Percentiles rank a stretch among this genome's conserved stretches.
Evolutionary conservation across 805 yeast genomes (phyloP).

Genomic region (Soucietia sequanensis): DNA sequence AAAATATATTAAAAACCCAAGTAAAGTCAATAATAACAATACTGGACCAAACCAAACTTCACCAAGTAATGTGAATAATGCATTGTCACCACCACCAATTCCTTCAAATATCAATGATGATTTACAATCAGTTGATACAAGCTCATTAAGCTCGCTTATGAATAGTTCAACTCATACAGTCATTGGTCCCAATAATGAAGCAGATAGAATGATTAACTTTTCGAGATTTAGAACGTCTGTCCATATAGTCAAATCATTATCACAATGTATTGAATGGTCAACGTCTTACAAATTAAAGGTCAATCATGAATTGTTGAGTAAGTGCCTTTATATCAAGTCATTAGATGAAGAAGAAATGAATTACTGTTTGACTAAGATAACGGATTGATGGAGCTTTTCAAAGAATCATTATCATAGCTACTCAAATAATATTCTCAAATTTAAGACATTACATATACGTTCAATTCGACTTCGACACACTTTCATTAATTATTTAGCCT

Average conservation of each 20-base stretch:
- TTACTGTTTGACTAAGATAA: constrained; percentile 18
- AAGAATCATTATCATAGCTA: too few relatives aligned
- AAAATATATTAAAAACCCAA: constrained; percentile 33
- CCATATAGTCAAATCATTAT: constrained; percentile 69
- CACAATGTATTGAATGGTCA: constrained; percentile 86
- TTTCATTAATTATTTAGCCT: too few relatives aligned
- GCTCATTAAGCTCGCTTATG: not conserved
- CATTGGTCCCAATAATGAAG: constrained; percentile 8
- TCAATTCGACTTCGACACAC: too few relatives aligned
- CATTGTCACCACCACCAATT: not conserved
- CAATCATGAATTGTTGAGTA: constrained; percentile 68
- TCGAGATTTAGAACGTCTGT: constrained; percentile 76
- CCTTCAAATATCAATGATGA: not conserved
- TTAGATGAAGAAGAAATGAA: constrained; percentile 72
- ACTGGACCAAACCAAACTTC: constrained; percentile 7
- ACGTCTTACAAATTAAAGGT: constrained; percentile 55
- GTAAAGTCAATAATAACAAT: constrained; percentile 5
- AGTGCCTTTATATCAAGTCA: constrained; percentile 78
- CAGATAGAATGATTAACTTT: constrained; percentile 61
- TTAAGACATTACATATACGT: too few relatives aligned
- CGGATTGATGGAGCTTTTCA: too few relatives aligned
- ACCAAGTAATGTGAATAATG: not conserved
- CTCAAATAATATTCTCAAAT: too few relatives aligned
- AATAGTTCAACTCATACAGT: not conserved
- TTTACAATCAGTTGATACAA: not conserved